Percentiles rank a stretch among this genome's conserved stretches.
Conservation (phyloP, 2,329 filamentous ascomycete species). For the Pezicula rhizophila region DNA sequence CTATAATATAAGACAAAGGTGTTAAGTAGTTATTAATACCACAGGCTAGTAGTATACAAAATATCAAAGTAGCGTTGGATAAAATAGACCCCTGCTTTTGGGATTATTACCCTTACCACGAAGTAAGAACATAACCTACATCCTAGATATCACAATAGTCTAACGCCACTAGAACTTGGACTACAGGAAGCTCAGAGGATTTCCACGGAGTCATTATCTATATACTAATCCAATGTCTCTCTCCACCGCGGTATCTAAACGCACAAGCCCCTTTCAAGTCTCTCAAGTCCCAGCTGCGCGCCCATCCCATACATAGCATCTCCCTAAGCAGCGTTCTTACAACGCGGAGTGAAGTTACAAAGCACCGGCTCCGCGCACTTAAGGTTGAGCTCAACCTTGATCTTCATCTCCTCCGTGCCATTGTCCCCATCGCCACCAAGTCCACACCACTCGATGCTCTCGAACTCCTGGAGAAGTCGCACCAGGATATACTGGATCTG, state of each 20-base stretch:
- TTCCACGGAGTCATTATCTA: neutral
- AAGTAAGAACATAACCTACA: neutral
- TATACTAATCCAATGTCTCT: neutral
- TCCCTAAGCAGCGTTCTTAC: neutral
- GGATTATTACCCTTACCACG: too few relatives aligned
- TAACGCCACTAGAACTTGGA: neutral
- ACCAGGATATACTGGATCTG: constrained; percentile 25
- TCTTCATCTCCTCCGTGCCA: constrained; percentile 1
- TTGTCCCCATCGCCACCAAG: neutral
- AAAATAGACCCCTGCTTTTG: too few relatives aligned
- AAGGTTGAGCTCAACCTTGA: constrained; percentile 8
- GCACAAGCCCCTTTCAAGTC: too few relatives aligned
- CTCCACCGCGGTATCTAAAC: too few relatives aligned
- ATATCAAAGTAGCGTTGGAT: too few relatives aligned
- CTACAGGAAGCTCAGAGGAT: neutral
- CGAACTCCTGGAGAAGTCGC: constrained; percentile 24
- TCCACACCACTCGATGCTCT: constrained; percentile 16
- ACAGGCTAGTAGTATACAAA: too few relatives aligned
- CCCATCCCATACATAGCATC: neutral
- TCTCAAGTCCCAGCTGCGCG: neutral
- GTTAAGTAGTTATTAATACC: too few relatives aligned
- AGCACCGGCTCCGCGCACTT: neutral
- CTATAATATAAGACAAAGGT: too few relatives aligned
- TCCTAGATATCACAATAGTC: neutral
- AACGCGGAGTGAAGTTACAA: constrained; percentile 1